Conservation (phyloP, 2,329 filamentous ascomycete genomes). For the Claviceps africana region DNA sequence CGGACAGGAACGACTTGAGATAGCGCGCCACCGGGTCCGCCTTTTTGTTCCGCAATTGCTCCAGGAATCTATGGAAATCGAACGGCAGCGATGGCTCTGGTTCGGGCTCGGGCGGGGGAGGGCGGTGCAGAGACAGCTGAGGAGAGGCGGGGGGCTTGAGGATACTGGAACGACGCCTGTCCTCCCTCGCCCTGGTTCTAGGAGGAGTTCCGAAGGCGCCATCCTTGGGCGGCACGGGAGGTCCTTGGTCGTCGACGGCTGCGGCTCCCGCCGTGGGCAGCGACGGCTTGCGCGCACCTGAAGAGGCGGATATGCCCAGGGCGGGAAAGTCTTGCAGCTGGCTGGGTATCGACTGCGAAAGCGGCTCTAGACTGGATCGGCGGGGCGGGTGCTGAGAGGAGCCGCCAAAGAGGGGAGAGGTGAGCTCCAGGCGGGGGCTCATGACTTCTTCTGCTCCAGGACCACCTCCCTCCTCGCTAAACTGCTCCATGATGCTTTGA, state of each 20-base stretch:
- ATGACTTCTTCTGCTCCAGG: conserved; percentile 73
- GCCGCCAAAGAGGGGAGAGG: conserved; percentile 61
- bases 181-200: conserved; percentile 20
- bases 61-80: conserved; percentile 92
- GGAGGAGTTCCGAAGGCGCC: conserved; percentile 28
- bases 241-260: conserved; percentile 31
- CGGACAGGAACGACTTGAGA: conserved; percentile 80
- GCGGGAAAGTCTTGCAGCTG: conserved; percentile 35
- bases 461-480: conserved; percentile 59
- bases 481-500: conserved; percentile 95
- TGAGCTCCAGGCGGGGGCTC: conserved; percentile 73
- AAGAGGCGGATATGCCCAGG: conserved; percentile 25
- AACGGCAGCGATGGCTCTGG: conserved; percentile 81
- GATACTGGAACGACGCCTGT: conserved; percentile 17
- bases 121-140: conserved; percentile 39
- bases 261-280: conserved; percentile 22
- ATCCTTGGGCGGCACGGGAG: conserved; percentile 48
- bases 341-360: conserved; percentile 35
- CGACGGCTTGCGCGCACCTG: conserved; percentile 23
- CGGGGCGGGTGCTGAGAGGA: conserved; percentile 62
- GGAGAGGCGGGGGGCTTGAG: conserved; percentile 29
- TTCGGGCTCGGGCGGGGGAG: conserved; percentile 57
- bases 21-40: conserved; percentile 97
- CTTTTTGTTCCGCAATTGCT: conserved; percentile 88
- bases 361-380: conserved; percentile 71